Evolutionary conservation across 306 rosid genomes (phyloP), one percentile per base, ranked within the genome.

Genomic region (Dryas drummondii): DNA sequence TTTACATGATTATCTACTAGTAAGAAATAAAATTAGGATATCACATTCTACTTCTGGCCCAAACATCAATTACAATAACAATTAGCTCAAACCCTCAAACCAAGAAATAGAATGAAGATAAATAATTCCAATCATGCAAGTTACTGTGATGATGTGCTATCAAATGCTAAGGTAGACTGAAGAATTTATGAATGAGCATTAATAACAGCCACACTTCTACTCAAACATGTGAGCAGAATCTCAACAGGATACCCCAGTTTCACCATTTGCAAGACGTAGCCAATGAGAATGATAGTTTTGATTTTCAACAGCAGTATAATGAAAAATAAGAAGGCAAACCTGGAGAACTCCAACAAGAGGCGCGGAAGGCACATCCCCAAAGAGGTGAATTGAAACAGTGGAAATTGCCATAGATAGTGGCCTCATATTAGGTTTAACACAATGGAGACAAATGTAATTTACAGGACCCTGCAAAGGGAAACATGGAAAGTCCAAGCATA

Each of bases 301-400:
- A 11, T 75, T 65, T 41, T 5, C 41, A 74, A 51, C 41, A 53
- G 40, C n/a, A 41, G 8, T 11, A 70, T 19, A 3, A 41, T 54
- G 66, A n/a, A 15, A 44, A 40, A 9, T 5, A 67, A 22, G 52
- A 77, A 65, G 60, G 66, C 83, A 78, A 55, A 93, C 98, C 93
- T 86, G 87, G 75, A 93, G 86, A 84, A 89, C 73, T 81, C 97
- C 98, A 79, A 91, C 91, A 68, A 93, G 92, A 53, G 97, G 98
- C 8, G 97, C 82, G 56, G 98, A 91, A 45, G 97, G 98, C 19
- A 93, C 96, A 76, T 93, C 97, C 60, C 97, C 97, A 7, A 91
- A 85, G 76, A 93, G n/a, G 82, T 93, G 98, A 77, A 89, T 91
- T 41, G 94, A 78, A 58, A 93, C 94, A 2, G 91, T 88, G 57